These are phyloP conservation scores for Cucurbitaria berberidis DNA, from an alignment of 2,329 filamentous ascomycete genomes.

Conservation along the genomic window DNA sequence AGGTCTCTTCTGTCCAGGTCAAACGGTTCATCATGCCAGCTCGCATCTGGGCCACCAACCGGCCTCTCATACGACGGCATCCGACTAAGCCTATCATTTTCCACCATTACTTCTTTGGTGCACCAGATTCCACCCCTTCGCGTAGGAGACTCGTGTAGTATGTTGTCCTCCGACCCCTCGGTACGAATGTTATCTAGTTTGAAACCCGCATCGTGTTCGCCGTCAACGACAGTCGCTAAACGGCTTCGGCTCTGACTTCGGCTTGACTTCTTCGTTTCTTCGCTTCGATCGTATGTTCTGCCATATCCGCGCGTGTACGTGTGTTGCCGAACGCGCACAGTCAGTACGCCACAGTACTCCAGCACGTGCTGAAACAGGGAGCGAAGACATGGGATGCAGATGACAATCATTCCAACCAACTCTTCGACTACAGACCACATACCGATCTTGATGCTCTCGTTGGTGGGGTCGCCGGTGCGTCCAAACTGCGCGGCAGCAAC, in stretches of 20 bases:
- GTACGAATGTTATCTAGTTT: constrained; percentile 9
- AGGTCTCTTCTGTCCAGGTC: background rate
- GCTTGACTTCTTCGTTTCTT: constrained; percentile 1
- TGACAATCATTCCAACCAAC: constrained; percentile 28
- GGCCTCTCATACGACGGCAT: constrained; percentile 9
- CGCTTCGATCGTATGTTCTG: background rate
- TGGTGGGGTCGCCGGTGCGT: constrained; percentile 16
- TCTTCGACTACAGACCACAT: constrained; percentile 34
- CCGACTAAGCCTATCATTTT: constrained; percentile 11
- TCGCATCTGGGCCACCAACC: constrained; percentile 1
- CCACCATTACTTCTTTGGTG: constrained; percentile 16
- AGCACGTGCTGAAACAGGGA: constrained; percentile 22
- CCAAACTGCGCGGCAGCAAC: constrained; percentile 22
- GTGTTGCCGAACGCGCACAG: constrained; percentile 4
- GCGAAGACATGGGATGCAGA: constrained; percentile 31
- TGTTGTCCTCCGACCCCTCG: constrained; percentile 7
- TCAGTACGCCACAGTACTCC: constrained; percentile 14
- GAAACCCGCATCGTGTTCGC: background rate
- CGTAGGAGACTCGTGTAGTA: background rate
- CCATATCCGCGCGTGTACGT: constrained; percentile 11
- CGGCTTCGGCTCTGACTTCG: constrained; percentile 7
- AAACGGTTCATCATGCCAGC: constrained; percentile 9
- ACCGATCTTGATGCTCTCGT: constrained; percentile 19
- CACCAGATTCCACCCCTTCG: constrained; percentile 15
- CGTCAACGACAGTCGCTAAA: background rate